Evolutionary conservation across 306 rosid genomes (phyloP).

Genomic region (Trichosanthes cucumerina): DNA sequence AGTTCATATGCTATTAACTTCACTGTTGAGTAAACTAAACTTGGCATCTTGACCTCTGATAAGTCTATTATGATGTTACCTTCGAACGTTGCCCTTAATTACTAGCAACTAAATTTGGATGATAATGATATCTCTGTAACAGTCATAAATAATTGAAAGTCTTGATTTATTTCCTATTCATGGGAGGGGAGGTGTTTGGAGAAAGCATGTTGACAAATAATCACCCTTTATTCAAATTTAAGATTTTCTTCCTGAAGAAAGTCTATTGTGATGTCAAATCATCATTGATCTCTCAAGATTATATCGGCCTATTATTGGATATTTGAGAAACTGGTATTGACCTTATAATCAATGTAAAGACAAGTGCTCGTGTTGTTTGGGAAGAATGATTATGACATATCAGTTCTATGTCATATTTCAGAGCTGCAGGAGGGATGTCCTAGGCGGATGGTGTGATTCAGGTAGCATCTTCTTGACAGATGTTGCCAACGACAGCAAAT

Average conservation of each 20-base stretch:
- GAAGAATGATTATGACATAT: slow-evolving; percentile 6
- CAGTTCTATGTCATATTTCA: slow-evolving; percentile 25
- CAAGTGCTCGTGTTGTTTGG: background rate
- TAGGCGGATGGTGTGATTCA: slow-evolving; percentile 91
- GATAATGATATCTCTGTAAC: background rate
- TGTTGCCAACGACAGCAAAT: slow-evolving; percentile 24
- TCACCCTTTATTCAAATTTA: background rate
- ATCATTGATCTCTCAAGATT: background rate
- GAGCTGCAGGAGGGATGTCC: slow-evolving; percentile 61
- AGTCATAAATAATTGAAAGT: background rate
- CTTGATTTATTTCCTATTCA: background rate
- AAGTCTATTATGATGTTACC: background rate
- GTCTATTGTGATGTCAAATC: background rate
- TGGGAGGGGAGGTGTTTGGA: background rate
- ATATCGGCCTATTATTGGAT: background rate
- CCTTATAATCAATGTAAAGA: slow-evolving; percentile 1
- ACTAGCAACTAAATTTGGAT: background rate
- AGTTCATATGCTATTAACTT: background rate
- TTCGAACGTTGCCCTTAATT: background rate
- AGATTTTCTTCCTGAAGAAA: background rate
- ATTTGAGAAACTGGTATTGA: background rate
- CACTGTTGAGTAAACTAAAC: background rate
- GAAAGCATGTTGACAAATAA: background rate
- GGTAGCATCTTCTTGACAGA: slow-evolving; percentile 69
- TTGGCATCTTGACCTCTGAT: background rate